Evolutionary conservation across 2,329 filamentous ascomycete species (phyloP).

Genomic region (Cladosporium sp.): DNA sequence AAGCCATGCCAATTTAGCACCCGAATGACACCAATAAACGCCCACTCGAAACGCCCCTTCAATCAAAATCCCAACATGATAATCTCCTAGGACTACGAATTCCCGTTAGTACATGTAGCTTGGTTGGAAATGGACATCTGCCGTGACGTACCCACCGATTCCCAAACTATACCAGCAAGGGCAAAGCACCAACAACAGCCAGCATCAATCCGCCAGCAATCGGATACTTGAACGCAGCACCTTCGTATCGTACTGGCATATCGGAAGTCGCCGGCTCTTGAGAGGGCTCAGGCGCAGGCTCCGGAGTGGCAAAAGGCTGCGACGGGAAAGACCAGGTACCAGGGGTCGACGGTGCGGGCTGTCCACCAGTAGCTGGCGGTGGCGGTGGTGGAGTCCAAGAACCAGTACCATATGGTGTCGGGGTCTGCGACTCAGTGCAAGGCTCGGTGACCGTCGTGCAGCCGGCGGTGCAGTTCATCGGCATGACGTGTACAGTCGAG

Average conservation of each 20-base stretch:
- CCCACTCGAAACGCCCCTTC: too few species aligned
- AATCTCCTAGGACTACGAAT: too few species aligned
- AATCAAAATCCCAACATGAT: too few species aligned
- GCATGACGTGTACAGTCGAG: not conserved
- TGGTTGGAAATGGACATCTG: too few species aligned
- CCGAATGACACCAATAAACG: too few species aligned
- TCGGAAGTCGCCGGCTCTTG: not conserved
- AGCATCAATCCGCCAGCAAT: not conserved
- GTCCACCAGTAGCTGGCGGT: not conserved
- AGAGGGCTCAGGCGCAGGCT: not conserved
- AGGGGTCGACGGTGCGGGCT: not conserved
- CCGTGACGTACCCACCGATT: too few species aligned
- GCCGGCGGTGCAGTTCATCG: constrained; percentile 4
- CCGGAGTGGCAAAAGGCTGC: not conserved
- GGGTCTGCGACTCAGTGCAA: constrained; percentile 1
- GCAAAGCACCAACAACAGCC: not conserved
- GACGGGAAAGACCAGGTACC: not conserved
- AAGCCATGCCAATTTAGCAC: too few species aligned
- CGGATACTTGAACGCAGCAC: not conserved
- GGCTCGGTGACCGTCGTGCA: constrained; percentile 4
- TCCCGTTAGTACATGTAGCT: too few species aligned
- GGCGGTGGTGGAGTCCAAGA: not conserved
- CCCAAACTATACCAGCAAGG: not conserved
- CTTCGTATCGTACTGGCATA: not conserved
- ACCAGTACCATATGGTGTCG: not conserved